A percentile compares a stretch with the other conserved stretches of the same genome.
These are phyloP conservation scores for Schoenoplectus tabernaemontani DNA, from an alignment of 202 grass and related monocot species.

Conservation along the genomic window DNA sequence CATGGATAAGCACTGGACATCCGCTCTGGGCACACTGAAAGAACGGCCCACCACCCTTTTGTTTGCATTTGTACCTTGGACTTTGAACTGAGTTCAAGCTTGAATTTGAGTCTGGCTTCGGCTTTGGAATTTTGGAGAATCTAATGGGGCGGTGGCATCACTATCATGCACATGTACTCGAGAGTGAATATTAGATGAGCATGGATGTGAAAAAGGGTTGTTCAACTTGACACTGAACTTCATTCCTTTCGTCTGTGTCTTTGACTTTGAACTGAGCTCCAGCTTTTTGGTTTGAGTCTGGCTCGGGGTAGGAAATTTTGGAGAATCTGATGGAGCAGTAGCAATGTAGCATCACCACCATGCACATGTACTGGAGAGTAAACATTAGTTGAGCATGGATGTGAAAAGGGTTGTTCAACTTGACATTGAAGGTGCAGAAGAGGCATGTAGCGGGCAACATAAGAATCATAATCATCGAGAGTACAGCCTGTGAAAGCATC, in stretches of 20 bases:
- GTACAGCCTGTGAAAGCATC: neutral
- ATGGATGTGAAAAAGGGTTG: no score
- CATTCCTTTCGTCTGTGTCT: neutral
- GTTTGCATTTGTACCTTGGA: constrained; percentile 5
- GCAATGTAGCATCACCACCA: neutral
- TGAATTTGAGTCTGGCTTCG: no score
- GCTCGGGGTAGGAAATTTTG: neutral
- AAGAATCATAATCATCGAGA: neutral
- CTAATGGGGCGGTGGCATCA: no score
- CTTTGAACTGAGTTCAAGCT: no score
- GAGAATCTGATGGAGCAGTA: neutral
- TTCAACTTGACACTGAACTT: no score
- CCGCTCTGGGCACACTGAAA: neutral
- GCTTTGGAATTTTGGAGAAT: no score
- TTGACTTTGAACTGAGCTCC: neutral
- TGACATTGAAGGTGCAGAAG: neutral
- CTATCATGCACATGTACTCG: no score
- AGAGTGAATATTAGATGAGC: no score
- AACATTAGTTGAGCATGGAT: neutral
- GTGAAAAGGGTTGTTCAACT: neutral
- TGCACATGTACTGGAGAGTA: neutral
- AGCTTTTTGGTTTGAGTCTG: neutral
- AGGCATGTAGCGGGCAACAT: neutral
- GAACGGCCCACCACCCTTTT: neutral
- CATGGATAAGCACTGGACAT: constrained; percentile 1